Evolutionary conservation across 805 yeast species (phyloP), one percentile per base, ranked within the genome.

Genomic region (Yueomyces sp.): DNA sequence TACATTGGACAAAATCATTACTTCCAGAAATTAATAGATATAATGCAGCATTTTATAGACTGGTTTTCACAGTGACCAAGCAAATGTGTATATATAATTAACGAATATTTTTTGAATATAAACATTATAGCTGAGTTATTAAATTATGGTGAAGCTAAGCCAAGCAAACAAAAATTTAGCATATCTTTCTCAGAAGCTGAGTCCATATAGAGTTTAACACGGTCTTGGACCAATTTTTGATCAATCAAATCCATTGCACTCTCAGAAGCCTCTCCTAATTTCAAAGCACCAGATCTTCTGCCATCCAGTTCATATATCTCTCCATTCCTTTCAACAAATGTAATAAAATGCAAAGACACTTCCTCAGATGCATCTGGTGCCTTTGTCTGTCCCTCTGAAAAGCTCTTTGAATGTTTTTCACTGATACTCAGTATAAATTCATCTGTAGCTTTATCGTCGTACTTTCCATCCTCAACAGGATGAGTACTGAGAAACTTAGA

Each of bases 301-400:
- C 98, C 98, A 56, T 90, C 98, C 34, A 90, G 69, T 62, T 90
- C 97, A 54, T 76, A 85, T 26, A 90, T 56, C 46, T 74, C 75
- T 6, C 74, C 75, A 48, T 76, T 70, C 9, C 65, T 63, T 52
- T 74, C 77, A 8, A 83, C 68, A 53, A 83, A 80, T 4, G 92
- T 71, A 28, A 90, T 78, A 56, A 84, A 90, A 63, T 90, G 98
- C 45, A 81, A 66, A 44, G 78, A 76, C 4, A 76, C 69, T 2
- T 66, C 68, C 4, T 66, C 72, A 2, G 67, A 72, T 6, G 81
- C 76, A 8, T 63, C 58, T 7, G 88, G 90, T 0, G 84, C 83
- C 41, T 70, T 76, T 1, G 88, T 79, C 51, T 78, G 79, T 9
- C 87, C 86, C 49, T 72, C 68, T 36, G 56, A 45, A 30, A 54